Conservation (phyloP, 2,329 filamentous ascomycete genomes). For the Colletotrichum sp. region DNA sequence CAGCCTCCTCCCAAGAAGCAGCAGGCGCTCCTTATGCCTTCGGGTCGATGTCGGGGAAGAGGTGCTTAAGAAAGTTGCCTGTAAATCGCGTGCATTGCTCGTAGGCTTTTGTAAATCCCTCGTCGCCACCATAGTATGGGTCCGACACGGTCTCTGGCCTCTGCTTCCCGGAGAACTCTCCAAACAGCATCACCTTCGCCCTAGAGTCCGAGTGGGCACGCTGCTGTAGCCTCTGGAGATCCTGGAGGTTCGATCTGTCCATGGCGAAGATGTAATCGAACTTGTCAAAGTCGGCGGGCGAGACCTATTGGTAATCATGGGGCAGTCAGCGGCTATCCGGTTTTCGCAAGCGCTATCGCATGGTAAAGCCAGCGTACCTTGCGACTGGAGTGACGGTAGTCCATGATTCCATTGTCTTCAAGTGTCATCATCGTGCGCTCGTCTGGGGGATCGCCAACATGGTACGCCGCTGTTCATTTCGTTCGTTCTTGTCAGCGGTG, state of each 20-base stretch:
- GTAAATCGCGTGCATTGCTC: slow-evolving; percentile 82
- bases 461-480: slow-evolving; percentile 70
- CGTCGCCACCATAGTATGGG: slow-evolving; percentile 88
- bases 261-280: slow-evolving; percentile 97
- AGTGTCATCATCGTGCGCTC: slow-evolving; percentile 84
- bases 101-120: slow-evolving; percentile 86
- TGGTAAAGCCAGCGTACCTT: slow-evolving; percentile 57
- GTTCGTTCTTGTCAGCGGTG: not conserved
- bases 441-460: slow-evolving; percentile 79
- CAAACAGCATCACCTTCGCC: slow-evolving; percentile 81
- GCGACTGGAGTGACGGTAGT: slow-evolving; percentile 79
- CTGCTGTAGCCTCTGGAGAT: slow-evolving; percentile 68
- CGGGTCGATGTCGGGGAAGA: slow-evolving; percentile 45
- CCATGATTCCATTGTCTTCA: slow-evolving; percentile 72
- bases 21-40: not conserved
- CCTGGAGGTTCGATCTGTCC: slow-evolving; percentile 81
- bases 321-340: not conserved
- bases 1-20: not conserved
- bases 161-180: slow-evolving; percentile 73
- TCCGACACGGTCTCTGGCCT: slow-evolving; percentile 78
- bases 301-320: slow-evolving; percentile 43
- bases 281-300: slow-evolving; percentile 73
- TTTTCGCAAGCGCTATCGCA: not conserved
- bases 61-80: slow-evolving; percentile 72
- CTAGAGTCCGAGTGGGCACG: slow-evolving; percentile 62